These are phyloP conservation scores for Tolypocladium pustulatum DNA, from an alignment of 2,329 filamentous ascomycete genomes.

Conservation along the genomic window DNA sequence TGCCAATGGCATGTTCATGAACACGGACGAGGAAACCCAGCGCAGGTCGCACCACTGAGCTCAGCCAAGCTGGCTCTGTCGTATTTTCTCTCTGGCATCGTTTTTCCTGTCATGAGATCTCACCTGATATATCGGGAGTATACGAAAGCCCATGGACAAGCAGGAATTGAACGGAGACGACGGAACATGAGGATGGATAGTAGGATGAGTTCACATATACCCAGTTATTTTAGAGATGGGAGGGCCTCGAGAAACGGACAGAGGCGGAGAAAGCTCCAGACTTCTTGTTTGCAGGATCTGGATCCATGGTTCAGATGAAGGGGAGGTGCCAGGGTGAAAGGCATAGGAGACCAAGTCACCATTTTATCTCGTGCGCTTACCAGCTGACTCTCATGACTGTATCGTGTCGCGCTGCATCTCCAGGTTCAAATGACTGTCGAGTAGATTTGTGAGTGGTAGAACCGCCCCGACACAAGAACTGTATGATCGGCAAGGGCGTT, in stretches of 20 bases:
- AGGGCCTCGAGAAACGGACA: not conserved
- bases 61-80: not conserved
- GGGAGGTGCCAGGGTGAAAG: not conserved
- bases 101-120: not conserved
- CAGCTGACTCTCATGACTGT: too few species aligned
- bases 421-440: not conserved
- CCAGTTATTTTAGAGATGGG: not conserved
- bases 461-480: not conserved
- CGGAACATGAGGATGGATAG: not conserved
- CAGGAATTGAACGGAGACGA: not conserved
- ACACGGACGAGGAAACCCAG: slow-evolving; percentile 23
- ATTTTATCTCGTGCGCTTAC: not conserved
- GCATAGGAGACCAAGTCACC: not conserved
- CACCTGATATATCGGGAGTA: not conserved
- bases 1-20: slow-evolving; percentile 16
- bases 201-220: not conserved
- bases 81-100: not conserved
- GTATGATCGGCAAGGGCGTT: not conserved
- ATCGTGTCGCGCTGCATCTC: not conserved
- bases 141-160: not conserved
- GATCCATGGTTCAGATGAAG: not conserved
- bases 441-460: not conserved
- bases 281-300: too few species aligned
- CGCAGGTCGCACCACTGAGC: slow-evolving; percentile 8
- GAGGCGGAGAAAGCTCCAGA: not conserved